Conservation (phyloP, 2,329 filamentous ascomycete genomes). For the Biscogniauxia marginata region DNA sequence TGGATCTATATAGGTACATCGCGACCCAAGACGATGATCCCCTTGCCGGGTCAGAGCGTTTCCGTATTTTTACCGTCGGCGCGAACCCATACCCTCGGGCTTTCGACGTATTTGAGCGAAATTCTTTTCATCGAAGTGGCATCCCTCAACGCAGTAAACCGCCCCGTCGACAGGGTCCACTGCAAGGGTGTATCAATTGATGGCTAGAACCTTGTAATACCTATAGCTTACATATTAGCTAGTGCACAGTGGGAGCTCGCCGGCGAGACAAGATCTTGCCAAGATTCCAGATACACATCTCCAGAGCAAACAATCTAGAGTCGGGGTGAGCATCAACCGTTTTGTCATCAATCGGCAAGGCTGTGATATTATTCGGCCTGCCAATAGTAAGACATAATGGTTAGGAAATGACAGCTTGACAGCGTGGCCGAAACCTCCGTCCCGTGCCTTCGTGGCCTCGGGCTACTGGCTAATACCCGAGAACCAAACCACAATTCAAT, state of each 20-base stretch:
- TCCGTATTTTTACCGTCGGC: conserved; percentile 7
- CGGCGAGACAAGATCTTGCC: neutral
- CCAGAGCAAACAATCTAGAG: conserved; percentile 1
- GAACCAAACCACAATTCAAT: conserved; percentile 14
- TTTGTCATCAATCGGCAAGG: conserved; percentile 11
- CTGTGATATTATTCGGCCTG: conserved; percentile 6
- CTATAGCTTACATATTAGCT: neutral
- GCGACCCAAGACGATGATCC: conserved; percentile 8
- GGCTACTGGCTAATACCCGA: conserved; percentile 25
- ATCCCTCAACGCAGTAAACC: neutral
- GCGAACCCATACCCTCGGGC: neutral
- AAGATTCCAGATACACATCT: neutral
- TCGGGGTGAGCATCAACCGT: conserved; percentile 16
- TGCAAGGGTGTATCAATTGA: neutral
- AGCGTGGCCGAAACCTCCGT: conserved; percentile 26
- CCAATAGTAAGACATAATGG: conserved; percentile 17
- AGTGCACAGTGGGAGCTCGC: neutral
- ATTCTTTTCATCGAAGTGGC: neutral
- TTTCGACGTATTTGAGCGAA: conserved; percentile 4
- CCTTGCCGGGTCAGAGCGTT: conserved; percentile 15
- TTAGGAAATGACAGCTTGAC: conserved; percentile 23
- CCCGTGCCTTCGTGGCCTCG: conserved; percentile 26
- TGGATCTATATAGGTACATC: neutral
- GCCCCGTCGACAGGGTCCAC: neutral
- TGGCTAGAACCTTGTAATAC: neutral